A percentile compares a stretch with the other conserved stretches of the same genome.
Evolutionary conservation across 371 early-diverging fungal species (phyloP).

Genomic region (Mortierella sp.): DNA sequence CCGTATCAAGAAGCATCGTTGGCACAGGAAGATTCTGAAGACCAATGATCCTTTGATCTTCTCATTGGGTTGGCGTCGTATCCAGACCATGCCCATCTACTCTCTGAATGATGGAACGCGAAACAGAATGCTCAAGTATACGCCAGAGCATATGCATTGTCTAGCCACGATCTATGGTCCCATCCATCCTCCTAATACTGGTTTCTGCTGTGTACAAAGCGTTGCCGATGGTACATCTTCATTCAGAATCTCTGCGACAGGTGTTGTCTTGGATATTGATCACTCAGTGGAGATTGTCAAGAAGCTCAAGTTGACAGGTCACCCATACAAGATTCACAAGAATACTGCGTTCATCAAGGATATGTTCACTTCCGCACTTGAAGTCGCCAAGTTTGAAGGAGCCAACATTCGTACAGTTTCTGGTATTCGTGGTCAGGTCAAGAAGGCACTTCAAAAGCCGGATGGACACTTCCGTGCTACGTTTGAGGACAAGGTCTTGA

Average conservation of each 20-base stretch:
- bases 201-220: slow-evolving; percentile 93
- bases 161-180: slow-evolving; percentile 94
- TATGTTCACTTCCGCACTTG: slow-evolving; percentile 99
- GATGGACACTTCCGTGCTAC: slow-evolving; percentile 98
- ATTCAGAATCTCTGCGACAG: slow-evolving; percentile 96
- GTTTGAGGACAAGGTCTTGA: slow-evolving; percentile 98
- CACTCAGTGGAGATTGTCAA: slow-evolving; percentile 95
- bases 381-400: slow-evolving; percentile 99
- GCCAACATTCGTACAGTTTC: slow-evolving; percentile 96
- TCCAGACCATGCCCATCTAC: slow-evolving; percentile 97
- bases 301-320: slow-evolving; percentile 98
- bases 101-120: slow-evolving; percentile 94
- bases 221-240: slow-evolving; percentile 78
- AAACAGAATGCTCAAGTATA: slow-evolving; percentile 98
- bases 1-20: slow-evolving; percentile 98
- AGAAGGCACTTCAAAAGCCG: slow-evolving; percentile 89
- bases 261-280: slow-evolving; percentile 93
- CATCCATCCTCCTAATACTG: slow-evolving; percentile 94
- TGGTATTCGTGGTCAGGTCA: slow-evolving; percentile 99
- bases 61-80: slow-evolving; percentile 99
- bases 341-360: slow-evolving; percentile 99
- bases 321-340: slow-evolving; percentile 93
- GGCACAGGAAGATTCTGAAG: slow-evolving; percentile 97
- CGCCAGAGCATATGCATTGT: slow-evolving; percentile 99
- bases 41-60: slow-evolving; percentile 98